Base-by-base conservation (phyloP, 805 yeast genomes). In the Wickerhamiella sergipiensis region DNA sequence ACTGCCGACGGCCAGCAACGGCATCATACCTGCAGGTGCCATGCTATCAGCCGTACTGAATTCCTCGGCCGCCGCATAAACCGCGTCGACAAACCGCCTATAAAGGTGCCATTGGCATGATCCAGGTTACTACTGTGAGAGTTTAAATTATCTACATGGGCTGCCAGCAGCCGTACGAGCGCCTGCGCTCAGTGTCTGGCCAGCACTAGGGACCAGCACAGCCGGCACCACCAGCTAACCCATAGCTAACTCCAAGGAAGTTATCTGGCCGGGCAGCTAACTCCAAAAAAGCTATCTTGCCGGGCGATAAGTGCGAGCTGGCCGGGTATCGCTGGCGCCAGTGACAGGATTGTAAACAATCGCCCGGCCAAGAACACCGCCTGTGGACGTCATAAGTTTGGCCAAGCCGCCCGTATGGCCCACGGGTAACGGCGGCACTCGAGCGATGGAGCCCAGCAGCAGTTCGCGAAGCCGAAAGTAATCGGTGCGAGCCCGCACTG, bases 391-490 rank as follows among this genome's bases (percentile, higher is more conserved):
- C 64, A 64, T 61, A 19, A 64, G 61, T 23, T 50, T 39, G 7
- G 60, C 57, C 18, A 54, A 50, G 24, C 43, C 51, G n/a, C 39
- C 47, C 43, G 49, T 19, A 13, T 24, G 26, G 22, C 43, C 50
- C 79, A 76, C 49, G 75, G 78, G 54, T 71, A 73, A 45, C 60
- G 24, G 74, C 63, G 54, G 75, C 69, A 57, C 79, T 74, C 53
- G 83, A 71, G 46, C 71, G 13, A 85, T 73, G 1, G 94, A 85
- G 53, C 85, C 81, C 1, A 94, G 90, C 65, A 87, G 85, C 77
- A 87, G 82, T 64, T 89, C 96, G 58, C 95, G 73, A 83, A 85
- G 81, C 54, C 86, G 76, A 55, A 89, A 69, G 59, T 84, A 85
- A 54, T 78, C 74, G 23, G 81, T 79, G 54, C 95, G 76, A 52